Percentiles rank a stretch among this genome's conserved stretches.
Evolutionary conservation across 1,284 basidiomycete genomes (phyloP).

Genomic region (Sanghuangporus baumii): DNA sequence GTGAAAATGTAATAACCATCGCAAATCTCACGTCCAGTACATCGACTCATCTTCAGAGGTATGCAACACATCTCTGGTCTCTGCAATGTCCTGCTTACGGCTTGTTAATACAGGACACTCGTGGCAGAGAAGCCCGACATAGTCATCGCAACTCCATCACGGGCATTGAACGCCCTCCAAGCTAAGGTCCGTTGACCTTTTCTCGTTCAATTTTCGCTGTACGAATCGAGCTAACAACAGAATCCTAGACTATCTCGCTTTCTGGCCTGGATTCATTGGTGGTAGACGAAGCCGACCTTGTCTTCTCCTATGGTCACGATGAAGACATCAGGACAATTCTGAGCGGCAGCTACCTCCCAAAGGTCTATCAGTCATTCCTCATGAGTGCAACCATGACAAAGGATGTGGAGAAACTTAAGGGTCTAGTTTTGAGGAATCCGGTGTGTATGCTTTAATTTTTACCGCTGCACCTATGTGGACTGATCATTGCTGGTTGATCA

Average conservation of each 20-base stretch:
- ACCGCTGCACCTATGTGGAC: neutral
- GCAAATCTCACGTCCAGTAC: slow-evolving; percentile 80
- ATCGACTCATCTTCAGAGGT: slow-evolving; percentile 77
- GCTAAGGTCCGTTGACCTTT: slow-evolving; percentile 48
- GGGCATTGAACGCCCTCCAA: slow-evolving; percentile 75
- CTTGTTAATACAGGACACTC: slow-evolving; percentile 45
- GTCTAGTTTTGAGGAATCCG: slow-evolving; percentile 81
- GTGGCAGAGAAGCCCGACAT: slow-evolving; percentile 92
- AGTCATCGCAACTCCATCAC: slow-evolving; percentile 87
- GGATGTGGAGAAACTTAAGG: slow-evolving; percentile 90
- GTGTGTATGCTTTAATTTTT: slow-evolving; percentile 40
- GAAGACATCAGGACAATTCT: slow-evolving; percentile 87
- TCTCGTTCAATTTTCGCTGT: neutral
- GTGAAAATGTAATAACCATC: slow-evolving; percentile 67
- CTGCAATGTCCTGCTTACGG: neutral
- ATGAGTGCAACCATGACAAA: slow-evolving; percentile 99
- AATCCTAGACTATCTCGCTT: slow-evolving; percentile 51
- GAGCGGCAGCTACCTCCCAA: slow-evolving; percentile 72
- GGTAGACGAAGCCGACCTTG: slow-evolving; percentile 97
- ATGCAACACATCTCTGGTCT: slow-evolving; percentile 22
- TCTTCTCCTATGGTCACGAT: slow-evolving; percentile 95
- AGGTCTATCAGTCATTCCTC: slow-evolving; percentile 89
- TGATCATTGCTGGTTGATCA: slow-evolving; percentile 25
- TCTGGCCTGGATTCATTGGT: slow-evolving; percentile 78
- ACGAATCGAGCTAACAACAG: neutral